Percentiles rank a stretch among this genome's conserved stretches.
These are phyloP conservation scores for Colletotrichum simmondsii DNA, from an alignment of 2,329 filamentous ascomycete genomes.

Conservation along the genomic window DNA sequence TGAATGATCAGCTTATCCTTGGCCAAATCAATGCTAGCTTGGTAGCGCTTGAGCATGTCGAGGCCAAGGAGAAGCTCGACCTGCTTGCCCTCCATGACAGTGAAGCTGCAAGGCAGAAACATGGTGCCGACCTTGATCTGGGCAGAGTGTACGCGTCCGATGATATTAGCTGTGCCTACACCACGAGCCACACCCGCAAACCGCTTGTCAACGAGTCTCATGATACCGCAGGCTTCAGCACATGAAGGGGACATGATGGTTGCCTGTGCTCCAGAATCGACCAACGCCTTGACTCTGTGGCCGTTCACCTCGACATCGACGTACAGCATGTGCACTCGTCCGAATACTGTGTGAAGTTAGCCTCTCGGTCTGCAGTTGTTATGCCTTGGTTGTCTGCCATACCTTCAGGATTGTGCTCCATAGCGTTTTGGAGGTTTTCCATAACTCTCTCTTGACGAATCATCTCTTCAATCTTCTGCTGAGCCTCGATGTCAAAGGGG, in stretches of 20 bases:
- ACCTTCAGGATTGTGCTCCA: conserved; percentile 98
- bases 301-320: conserved; percentile 96
- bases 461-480: conserved; percentile 94
- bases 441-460: conserved; percentile 94
- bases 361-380: not conserved
- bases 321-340: conserved; percentile 94
- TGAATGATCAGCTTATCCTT: conserved; percentile 90
- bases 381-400: conserved; percentile 41
- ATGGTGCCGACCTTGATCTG: conserved; percentile 92
- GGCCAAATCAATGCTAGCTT: conserved; percentile 89
- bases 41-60: conserved; percentile 97
- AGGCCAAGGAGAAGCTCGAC: conserved; percentile 93
- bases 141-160: conserved; percentile 94
- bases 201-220: conserved; percentile 92
- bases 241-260: conserved; percentile 98
- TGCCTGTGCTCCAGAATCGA: conserved; percentile 96
- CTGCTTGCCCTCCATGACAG: conserved; percentile 98
- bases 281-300: conserved; percentile 91
- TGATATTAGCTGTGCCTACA: conserved; percentile 93
- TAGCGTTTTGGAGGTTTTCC: conserved; percentile 95
- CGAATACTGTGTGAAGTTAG: conserved; percentile 76
- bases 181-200: conserved; percentile 93
- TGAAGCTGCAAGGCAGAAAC: conserved; percentile 93
- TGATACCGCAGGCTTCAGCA: conserved; percentile 92
- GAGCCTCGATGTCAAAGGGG: conserved; percentile 92